Evolutionary conservation across 768 basidiomycete species (phyloP).

Genomic region (Calocybe cyanea): DNA sequence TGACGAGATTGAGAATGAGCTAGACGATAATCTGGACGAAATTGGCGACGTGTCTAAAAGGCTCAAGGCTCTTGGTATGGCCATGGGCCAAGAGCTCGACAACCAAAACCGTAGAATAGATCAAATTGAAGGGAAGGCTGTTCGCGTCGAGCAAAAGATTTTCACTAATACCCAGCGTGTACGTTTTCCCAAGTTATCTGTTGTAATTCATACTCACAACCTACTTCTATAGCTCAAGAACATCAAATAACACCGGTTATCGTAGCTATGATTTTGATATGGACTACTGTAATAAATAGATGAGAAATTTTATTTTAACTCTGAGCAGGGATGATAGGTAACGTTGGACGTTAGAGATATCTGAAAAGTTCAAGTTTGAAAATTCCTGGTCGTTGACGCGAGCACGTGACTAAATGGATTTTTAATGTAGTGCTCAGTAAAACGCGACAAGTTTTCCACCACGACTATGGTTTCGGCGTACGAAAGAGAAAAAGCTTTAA

Average conservation of each 20-base stretch:
- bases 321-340: constrained; percentile 17
- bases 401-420: too few relatives aligned
- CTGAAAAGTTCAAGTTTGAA: too few relatives aligned
- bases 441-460: too few relatives aligned
- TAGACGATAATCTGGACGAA: constrained; percentile 89
- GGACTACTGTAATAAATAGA: too few relatives aligned
- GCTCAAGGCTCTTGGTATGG: constrained; percentile 74
- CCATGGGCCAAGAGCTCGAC: constrained; percentile 87
- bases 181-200: constrained; percentile 14
- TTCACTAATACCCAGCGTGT: constrained; percentile 81
- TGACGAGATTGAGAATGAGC: constrained; percentile 91
- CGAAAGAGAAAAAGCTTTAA: constrained; percentile 28
- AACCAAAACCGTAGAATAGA: constrained; percentile 79
- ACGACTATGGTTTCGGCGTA: constrained; percentile 26
- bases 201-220: constrained; percentile 3
- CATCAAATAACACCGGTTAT: constrained; percentile 40
- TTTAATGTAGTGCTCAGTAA: too few relatives aligned
- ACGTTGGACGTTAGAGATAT: constrained; percentile 13
- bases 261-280: too few relatives aligned
- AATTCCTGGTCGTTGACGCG: too few relatives aligned
- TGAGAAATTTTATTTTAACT: not conserved
- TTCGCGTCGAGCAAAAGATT: constrained; percentile 67
- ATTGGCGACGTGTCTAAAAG: constrained; percentile 72
- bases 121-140: constrained; percentile 75
- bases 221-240: constrained; percentile 47